A percentile compares a stretch with the other conserved stretches of the same genome.
These are phyloP conservation scores for Collybia sordida DNA, from an alignment of 768 basidiomycete species.

Conservation along the genomic window DNA sequence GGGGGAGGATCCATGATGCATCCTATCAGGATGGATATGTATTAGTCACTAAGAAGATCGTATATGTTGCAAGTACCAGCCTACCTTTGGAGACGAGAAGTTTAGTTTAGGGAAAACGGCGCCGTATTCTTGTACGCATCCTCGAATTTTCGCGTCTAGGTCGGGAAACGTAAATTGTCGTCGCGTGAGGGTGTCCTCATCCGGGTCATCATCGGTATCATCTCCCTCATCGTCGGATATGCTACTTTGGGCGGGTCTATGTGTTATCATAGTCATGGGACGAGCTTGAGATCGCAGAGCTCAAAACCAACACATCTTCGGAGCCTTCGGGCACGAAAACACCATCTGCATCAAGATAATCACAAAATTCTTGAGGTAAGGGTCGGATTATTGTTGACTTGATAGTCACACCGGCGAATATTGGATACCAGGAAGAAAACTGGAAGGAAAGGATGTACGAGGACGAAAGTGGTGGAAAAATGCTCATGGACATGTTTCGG, in stretches of 20 bases:
- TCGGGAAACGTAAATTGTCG: conserved; percentile 72
- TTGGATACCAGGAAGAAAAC: conserved; percentile 84
- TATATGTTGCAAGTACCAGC: not conserved
- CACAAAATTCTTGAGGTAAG: conserved; percentile 57
- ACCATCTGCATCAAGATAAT: conserved; percentile 83
- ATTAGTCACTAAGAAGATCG: not conserved
- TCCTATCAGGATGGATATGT: conserved; percentile 49
- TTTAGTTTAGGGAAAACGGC: conserved; percentile 96
- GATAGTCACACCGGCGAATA: conserved; percentile 60
- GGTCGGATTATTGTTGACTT: conserved; percentile 77
- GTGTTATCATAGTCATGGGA: conserved; percentile 4
- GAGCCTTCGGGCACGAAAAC: conserved; percentile 82
- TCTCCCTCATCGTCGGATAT: conserved; percentile 59
- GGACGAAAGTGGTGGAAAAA: conserved; percentile 53
- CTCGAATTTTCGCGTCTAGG: conserved; percentile 71
- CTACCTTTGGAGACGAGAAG: conserved; percentile 89
- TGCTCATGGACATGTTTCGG: conserved; percentile 2
- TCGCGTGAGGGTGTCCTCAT: conserved; percentile 20
- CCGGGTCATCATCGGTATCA: conserved; percentile 36
- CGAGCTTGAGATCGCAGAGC: not conserved
- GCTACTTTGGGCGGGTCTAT: conserved; percentile 51
- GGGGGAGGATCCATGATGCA: conserved; percentile 86
- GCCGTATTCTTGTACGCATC: conserved; percentile 64
- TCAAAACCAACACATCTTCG: conserved; percentile 62
- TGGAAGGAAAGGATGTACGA: conserved; percentile 70